phyloP scores from a whole-genome alignment of 1,284 basidiomycete genomes.

The Caloboletus inedulis region DNA sequence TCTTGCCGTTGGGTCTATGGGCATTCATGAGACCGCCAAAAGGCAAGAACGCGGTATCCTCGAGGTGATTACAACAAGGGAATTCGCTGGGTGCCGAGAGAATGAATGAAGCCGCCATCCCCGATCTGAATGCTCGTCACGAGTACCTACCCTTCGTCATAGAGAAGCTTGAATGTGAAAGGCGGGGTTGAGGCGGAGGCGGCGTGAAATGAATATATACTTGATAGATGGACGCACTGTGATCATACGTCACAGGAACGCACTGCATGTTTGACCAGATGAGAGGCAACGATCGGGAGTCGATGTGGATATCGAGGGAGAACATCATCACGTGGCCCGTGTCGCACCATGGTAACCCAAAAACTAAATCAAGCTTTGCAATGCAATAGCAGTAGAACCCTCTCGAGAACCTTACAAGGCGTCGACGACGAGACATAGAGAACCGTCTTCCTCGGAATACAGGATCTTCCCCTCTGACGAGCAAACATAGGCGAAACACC shows the following conservation, averaged over 20 bases:
- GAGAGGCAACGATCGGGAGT: conserved; percentile 9
- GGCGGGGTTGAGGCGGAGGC: conserved; percentile 31
- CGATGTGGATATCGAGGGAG: conserved; percentile 18
- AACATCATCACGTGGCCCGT: conserved; percentile 3
- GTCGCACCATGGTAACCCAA: conserved; percentile 4
- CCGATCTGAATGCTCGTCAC: conserved; percentile 15
- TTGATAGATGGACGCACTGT: neutral
- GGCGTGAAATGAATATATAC: conserved; percentile 17
- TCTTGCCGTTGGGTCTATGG: neutral
- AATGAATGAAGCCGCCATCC: neutral
- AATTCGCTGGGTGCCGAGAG: conserved; percentile 8
- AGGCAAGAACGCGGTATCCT: conserved; percentile 25
- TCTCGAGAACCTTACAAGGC: neutral
- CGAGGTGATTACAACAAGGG: conserved; percentile 32
- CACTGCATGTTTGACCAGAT: conserved; percentile 3
- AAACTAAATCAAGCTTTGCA: neutral
- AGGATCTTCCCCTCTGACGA: neutral
- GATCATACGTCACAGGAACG: conserved; percentile 33
- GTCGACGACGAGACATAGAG: neutral
- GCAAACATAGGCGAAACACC: neutral
- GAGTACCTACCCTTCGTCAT: conserved; percentile 17
- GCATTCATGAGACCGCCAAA: conserved; percentile 5
- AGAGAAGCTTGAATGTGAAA: conserved; percentile 16
- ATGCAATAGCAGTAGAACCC: neutral
- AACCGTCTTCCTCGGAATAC: neutral